Conservation (phyloP, 495 filamentous ascomycete species). For the Penicillium cosmopolitanum region DNA sequence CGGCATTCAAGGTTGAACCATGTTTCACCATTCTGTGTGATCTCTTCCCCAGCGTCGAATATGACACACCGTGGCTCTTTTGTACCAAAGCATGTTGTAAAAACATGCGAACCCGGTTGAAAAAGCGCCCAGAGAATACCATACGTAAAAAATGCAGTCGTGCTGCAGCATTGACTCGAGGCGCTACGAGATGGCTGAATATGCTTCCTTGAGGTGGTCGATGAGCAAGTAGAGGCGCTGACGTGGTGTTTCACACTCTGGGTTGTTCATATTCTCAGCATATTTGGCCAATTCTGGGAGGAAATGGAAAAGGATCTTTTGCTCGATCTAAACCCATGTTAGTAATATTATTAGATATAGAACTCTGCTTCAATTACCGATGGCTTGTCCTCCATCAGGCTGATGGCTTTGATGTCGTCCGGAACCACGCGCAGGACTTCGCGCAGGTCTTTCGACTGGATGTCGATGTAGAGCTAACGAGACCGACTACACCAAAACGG, state of each 20-base stretch:
- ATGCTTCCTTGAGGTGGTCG: no score
- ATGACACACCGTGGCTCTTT: conserved; percentile 59
- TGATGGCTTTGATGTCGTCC: conserved; percentile 34
- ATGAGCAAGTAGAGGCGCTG: no score
- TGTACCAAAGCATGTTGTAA: conserved; percentile 22
- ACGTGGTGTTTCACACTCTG: no score
- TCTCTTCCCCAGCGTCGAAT: conserved; percentile 62
- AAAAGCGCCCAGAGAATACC: no score
- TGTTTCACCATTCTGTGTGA: conserved; percentile 25
- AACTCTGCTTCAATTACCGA: conserved; percentile 22
- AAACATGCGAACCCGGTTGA: no score
- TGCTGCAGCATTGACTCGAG: no score
- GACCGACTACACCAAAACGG: no score
- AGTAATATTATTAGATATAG: conserved; percentile 15
- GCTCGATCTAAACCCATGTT: conserved; percentile 32
- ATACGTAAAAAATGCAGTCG: no score
- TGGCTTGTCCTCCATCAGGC: conserved; percentile 31
- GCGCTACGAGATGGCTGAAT: no score
- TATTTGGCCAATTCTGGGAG: no score
- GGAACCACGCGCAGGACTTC: conserved; percentile 36
- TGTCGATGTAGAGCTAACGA: conserved; percentile 35
- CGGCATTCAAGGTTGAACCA: conserved; percentile 40
- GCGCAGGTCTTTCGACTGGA: conserved; percentile 35
- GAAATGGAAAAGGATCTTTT: conserved; percentile 34
- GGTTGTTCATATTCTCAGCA: no score